These are phyloP conservation scores for Phytophthora ramorum DNA, from an alignment of 352 stramenopile species.

Conservation along the genomic window DNA sequence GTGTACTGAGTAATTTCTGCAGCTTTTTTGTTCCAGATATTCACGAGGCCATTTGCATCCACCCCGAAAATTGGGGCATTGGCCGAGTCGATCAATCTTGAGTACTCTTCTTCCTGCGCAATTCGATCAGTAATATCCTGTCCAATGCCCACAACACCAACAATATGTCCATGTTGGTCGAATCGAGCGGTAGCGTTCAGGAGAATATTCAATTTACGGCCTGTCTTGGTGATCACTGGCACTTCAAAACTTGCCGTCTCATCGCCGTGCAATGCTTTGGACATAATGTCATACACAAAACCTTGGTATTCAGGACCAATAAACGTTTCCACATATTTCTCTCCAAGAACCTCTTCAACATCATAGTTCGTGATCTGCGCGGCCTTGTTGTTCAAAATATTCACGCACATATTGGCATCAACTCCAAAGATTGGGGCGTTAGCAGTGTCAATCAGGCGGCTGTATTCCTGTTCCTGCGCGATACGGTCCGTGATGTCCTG, in stretches of 20 bases:
- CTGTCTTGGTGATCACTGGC: slow-evolving; percentile 57
- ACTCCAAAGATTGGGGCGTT: slow-evolving; percentile 80
- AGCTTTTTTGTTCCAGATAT: slow-evolving; percentile 74
- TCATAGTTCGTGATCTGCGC: slow-evolving; percentile 64
- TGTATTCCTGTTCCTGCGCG: slow-evolving; percentile 73
- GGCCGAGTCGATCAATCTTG: slow-evolving; percentile 68
- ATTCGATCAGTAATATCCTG: slow-evolving; percentile 70
- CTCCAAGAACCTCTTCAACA: slow-evolving; percentile 58
- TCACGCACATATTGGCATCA: slow-evolving; percentile 66
- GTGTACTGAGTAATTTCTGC: slow-evolving; percentile 65
- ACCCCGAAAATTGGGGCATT: slow-evolving; percentile 82
- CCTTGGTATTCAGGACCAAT: slow-evolving; percentile 61
- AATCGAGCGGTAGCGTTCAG: slow-evolving; percentile 63
- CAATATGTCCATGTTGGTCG: slow-evolving; percentile 52
- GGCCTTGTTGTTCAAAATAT: slow-evolving; percentile 73
- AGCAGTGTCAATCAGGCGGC: slow-evolving; percentile 72
- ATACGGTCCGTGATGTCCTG: slow-evolving; percentile 74
- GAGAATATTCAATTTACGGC: slow-evolving; percentile 51
- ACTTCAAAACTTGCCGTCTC: slow-evolving; percentile 75
- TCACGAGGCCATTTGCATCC: slow-evolving; percentile 60
- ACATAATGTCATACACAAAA: slow-evolving; percentile 57
- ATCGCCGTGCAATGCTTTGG: slow-evolving; percentile 60
- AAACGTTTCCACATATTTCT: slow-evolving; percentile 67
- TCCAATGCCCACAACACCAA: slow-evolving; percentile 67
- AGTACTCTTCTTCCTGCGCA: slow-evolving; percentile 73